Conservation (phyloP, 345 rosid species). For the Physaria fendleri region DNA sequence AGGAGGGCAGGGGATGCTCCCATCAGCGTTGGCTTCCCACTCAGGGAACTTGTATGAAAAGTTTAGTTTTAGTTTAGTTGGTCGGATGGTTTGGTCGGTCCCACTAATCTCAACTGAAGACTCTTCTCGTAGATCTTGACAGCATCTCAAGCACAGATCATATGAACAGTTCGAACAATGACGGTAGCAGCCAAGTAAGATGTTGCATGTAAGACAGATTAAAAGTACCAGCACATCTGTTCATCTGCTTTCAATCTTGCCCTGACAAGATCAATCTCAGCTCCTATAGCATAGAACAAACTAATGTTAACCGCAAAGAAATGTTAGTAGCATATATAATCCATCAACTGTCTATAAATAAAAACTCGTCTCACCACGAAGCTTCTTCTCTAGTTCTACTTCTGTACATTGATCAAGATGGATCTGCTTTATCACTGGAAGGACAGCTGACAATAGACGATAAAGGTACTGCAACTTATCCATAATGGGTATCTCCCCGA, state of each 20-base stretch:
- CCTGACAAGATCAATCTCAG: conserved; percentile 67
- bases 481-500: conserved; percentile 69
- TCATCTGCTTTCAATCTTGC: conserved; percentile 90
- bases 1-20: conserved; percentile 92
- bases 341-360: conserved; percentile 4
- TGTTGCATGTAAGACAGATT: conserved; percentile 1
- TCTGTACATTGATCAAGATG: conserved; percentile 79
- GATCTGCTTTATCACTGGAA: conserved; percentile 82
- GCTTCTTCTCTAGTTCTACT: conserved; percentile 75
- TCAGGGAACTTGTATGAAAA: conserved; percentile 56
- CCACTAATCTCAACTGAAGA: conserved; percentile 31
- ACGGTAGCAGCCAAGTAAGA: conserved; percentile 41
- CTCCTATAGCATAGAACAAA: conserved; percentile 43
- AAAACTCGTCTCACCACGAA: conserved; percentile 52
- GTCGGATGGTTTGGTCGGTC: conserved; percentile 31
- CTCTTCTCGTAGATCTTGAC: conserved; percentile 84
- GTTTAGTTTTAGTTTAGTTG: conserved; percentile 35
- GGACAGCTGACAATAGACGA: conserved; percentile 74
- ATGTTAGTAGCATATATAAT: background rate
- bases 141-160: conserved; percentile 89
- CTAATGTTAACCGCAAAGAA: background rate
- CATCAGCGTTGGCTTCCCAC: conserved; percentile 81
- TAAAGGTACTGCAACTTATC: conserved; percentile 82
- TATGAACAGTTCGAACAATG: conserved; percentile 74
- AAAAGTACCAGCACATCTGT: conserved; percentile 95